Percentiles rank a stretch among this genome's conserved stretches.
Evolutionary conservation across 768 basidiomycete species (phyloP).

Genomic region (Trametopsis cervina): DNA sequence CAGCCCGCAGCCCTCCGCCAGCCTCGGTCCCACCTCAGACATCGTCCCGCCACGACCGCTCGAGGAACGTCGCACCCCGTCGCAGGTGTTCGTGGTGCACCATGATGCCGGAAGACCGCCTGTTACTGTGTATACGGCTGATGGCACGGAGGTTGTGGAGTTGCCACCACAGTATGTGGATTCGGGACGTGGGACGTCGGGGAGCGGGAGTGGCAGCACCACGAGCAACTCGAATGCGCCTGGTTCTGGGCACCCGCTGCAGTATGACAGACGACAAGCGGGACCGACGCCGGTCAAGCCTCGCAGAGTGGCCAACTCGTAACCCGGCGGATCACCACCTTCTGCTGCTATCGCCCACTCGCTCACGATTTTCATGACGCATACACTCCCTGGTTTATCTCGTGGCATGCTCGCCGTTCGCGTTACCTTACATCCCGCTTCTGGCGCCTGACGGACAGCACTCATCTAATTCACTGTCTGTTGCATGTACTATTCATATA

Average conservation of each 20-base stretch:
- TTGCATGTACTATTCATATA: too few relatives aligned
- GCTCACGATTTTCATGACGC: too few relatives aligned
- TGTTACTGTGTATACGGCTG: slow-evolving; percentile 49
- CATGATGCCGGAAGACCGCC: slow-evolving; percentile 53
- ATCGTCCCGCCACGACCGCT: slow-evolving; percentile 8
- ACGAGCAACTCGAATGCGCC: not conserved
- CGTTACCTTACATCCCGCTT: too few relatives aligned
- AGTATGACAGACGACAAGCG: not conserved
- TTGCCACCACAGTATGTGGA: slow-evolving; percentile 45
- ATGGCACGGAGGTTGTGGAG: slow-evolving; percentile 52
- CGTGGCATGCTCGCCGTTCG: too few relatives aligned
- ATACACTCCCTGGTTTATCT: too few relatives aligned
- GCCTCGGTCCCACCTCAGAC: not conserved
- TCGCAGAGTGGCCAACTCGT: slow-evolving; percentile 8
- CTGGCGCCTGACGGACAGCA: too few relatives aligned
- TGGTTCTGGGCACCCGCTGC: not conserved
- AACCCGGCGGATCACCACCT: too few relatives aligned
- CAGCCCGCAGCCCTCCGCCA: not conserved
- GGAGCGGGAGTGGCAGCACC: not conserved
- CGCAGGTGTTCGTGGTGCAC: slow-evolving; percentile 51
- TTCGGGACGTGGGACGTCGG: not conserved
- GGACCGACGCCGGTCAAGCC: slow-evolving; percentile 3
- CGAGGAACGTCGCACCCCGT: slow-evolving; percentile 4
- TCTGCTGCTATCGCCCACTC: too few relatives aligned
- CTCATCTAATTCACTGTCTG: too few relatives aligned